A percentile compares a stretch with the other conserved stretches of the same genome.
Conservation (phyloP, 495 filamentous ascomycete species). For the Neurospora sp. region DNA sequence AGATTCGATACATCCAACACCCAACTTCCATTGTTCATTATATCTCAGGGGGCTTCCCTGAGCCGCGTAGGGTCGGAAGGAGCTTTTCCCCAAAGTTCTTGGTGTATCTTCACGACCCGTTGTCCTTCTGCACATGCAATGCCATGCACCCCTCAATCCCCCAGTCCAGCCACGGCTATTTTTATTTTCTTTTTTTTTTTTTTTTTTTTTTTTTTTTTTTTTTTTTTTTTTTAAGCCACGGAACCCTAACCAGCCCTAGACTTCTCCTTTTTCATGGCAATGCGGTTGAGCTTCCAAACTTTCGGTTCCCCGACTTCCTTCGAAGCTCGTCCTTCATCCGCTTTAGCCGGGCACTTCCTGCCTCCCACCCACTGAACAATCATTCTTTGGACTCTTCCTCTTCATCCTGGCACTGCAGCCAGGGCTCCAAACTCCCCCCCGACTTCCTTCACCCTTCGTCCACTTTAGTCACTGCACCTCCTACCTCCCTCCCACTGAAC, state of each 20-base stretch:
- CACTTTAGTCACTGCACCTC: neutral
- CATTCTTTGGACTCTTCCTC: too few species aligned
- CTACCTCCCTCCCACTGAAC: neutral
- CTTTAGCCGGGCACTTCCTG: neutral
- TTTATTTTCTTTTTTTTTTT: neutral
- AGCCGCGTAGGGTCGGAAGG: neutral
- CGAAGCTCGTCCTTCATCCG: neutral
- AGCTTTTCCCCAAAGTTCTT: neutral
- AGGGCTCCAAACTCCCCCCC: too few species aligned
- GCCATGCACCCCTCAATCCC: neutral
- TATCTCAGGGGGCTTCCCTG: neutral
- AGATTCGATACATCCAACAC: neutral
- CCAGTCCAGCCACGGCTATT: neutral
- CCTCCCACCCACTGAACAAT: too few species aligned
- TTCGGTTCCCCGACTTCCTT: neutral
- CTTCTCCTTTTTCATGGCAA: neutral
- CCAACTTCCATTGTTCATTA: neutral
- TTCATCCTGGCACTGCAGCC: too few species aligned
- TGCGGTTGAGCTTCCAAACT: neutral
- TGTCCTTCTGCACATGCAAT: neutral
- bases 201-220: too few species aligned
- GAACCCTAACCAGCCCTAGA: neutral
- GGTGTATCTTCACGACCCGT: neutral
- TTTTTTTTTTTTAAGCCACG: neutral
- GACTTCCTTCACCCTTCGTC: neutral